phyloP scores from a whole-genome alignment of 1,284 basidiomycete species.

The Cutaneotrichosporon cutaneum region DNA sequence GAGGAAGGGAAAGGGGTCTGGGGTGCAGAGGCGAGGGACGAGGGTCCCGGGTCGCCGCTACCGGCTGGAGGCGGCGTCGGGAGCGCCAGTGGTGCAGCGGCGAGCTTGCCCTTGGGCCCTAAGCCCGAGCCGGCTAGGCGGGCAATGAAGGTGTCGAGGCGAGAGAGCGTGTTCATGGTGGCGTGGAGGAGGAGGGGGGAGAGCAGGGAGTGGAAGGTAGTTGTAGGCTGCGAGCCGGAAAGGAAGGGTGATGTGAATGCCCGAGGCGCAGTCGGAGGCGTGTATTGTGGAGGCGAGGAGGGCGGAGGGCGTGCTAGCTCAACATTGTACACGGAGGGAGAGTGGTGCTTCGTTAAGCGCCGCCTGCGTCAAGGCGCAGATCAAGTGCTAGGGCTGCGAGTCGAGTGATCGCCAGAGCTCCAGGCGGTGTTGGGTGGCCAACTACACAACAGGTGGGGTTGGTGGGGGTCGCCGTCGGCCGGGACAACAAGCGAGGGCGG shows the following conservation, averaged over 20 bases:
- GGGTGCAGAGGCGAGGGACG: not conserved
- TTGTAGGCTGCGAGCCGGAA: constrained; percentile 32
- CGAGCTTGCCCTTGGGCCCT: constrained; percentile 8
- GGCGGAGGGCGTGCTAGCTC: not conserved
- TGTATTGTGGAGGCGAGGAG: not conserved
- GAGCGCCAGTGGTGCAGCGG: not conserved
- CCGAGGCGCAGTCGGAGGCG: not conserved
- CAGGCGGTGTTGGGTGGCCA: not conserved
- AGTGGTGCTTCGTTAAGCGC: not conserved
- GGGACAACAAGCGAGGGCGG: not conserved
- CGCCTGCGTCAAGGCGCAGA: not conserved
- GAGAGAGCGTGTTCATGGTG: constrained; percentile 41
- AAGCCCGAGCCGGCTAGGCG: constrained; percentile 16
- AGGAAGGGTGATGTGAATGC: constrained; percentile 24
- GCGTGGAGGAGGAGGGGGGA: constrained; percentile 71
- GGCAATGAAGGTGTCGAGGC: constrained; percentile 37
- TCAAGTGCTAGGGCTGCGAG: not conserved
- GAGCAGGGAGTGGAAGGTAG: constrained; percentile 31
- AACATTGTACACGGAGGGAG: not conserved
- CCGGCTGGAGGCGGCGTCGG: not conserved
- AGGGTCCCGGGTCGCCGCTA: not conserved
- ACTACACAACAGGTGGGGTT: not conserved
- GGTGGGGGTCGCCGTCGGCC: not conserved
- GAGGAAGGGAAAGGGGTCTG: constrained; percentile 2
- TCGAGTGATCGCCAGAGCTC: not conserved